Conservation (phyloP, 306 rosid genomes). For the Dicorynia guianensis region DNA sequence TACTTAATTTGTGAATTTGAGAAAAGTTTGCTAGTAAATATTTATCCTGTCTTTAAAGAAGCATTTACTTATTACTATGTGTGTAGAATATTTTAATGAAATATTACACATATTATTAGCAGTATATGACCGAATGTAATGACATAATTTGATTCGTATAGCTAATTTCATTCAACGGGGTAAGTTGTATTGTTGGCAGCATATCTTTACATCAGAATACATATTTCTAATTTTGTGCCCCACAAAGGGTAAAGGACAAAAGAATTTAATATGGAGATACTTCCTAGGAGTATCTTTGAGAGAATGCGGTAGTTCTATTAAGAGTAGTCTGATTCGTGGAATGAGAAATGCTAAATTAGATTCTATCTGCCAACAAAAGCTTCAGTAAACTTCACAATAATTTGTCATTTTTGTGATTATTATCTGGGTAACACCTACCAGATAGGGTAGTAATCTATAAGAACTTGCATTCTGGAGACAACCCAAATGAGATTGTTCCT, state of each 20-base stretch:
- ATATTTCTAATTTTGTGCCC: constrained; percentile 7
- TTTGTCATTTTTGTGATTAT: background rate
- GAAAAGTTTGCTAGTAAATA: constrained; percentile 9
- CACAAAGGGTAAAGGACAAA: constrained; percentile 37
- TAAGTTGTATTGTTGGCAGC: no score
- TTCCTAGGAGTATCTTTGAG: constrained; percentile 36
- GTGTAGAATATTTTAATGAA: constrained; percentile 25
- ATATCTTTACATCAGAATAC: background rate
- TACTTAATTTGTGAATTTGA: background rate
- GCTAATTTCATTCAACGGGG: no score
- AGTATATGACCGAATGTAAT: background rate
- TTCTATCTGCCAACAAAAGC: constrained; percentile 20
- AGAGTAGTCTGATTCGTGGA: background rate
- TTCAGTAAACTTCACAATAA: background rate
- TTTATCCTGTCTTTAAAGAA: background rate
- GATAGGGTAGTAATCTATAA: constrained; percentile 79
- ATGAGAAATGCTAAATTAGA: constrained; percentile 18
- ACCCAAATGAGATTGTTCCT: constrained; percentile 92
- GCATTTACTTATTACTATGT: background rate
- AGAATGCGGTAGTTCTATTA: constrained; percentile 34
- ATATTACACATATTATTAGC: constrained; percentile 21
- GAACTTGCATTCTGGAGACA: constrained; percentile 91
- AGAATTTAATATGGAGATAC: constrained; percentile 27
- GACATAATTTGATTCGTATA: no score
- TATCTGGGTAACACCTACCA: constrained; percentile 57